Conservation (phyloP, 2,329 filamentous ascomycete genomes). For the Coniochaeta pulveracea region DNA sequence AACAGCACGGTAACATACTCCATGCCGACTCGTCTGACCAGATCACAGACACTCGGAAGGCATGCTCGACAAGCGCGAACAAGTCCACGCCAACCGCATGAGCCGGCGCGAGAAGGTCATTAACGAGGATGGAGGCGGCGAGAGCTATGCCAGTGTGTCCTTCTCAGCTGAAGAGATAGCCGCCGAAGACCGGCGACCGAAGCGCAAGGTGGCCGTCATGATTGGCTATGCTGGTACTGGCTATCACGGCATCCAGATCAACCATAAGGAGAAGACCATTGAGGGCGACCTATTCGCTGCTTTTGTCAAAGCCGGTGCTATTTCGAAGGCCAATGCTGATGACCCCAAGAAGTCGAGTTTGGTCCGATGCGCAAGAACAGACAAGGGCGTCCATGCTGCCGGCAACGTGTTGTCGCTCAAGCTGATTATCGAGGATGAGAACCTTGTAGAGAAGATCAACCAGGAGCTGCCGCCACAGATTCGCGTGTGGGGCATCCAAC, state of each 20-base stretch:
- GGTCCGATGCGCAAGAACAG: conserved; percentile 86
- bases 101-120: conserved; percentile 44
- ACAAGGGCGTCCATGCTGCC: conserved; percentile 94
- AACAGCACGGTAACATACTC: neutral
- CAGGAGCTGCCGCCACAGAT: conserved; percentile 76
- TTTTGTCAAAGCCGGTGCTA: conserved; percentile 82
- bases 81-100: conserved; percentile 35
- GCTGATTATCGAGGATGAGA: conserved; percentile 83
- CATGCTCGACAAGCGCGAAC: conserved; percentile 33
- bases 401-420: conserved; percentile 94
- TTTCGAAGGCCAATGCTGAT: conserved; percentile 92
- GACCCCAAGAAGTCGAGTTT: conserved; percentile 95
- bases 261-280: conserved; percentile 75
- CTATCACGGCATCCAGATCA: conserved; percentile 95
- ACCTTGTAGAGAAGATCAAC: conserved; percentile 89
- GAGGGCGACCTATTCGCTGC: conserved; percentile 91
- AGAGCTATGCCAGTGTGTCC: conserved; percentile 43
- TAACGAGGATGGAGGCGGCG: conserved; percentile 23
- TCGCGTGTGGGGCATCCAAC: conserved; percentile 84
- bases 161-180: conserved; percentile 73
- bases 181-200: conserved; percentile 75
- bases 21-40: conserved; percentile 3
- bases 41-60: neutral
- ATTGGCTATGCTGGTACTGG: conserved; percentile 93
- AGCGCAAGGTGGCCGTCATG: conserved; percentile 92